phyloP scores from a whole-genome alignment of 1,284 basidiomycete species.

The Ustilago bromivora region DNA sequence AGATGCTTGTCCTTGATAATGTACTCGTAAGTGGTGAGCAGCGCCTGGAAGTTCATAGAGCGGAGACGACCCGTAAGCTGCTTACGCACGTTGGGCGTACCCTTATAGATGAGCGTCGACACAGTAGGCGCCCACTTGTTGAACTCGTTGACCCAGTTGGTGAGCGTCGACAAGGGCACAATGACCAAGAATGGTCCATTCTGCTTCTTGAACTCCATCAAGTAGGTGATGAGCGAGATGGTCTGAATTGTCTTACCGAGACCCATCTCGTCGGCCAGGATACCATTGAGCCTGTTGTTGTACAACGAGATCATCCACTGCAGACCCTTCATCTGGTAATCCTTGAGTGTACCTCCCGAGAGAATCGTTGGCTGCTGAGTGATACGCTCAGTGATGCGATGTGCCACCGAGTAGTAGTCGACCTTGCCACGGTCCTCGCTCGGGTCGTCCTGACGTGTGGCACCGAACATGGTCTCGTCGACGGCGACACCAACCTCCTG shows the following conservation, averaged over 20 bases:
- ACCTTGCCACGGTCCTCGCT: constrained; percentile 77
- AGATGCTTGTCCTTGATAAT: constrained; percentile 70
- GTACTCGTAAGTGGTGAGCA: constrained; percentile 70
- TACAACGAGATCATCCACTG: constrained; percentile 70
- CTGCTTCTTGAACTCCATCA: constrained; percentile 70
- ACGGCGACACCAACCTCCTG: constrained; percentile 72
- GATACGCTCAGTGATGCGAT: constrained; percentile 90
- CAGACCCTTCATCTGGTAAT: constrained; percentile 70
- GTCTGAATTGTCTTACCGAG: constrained; percentile 70
- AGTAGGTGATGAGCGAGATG: constrained; percentile 69
- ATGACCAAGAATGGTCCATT: constrained; percentile 69
- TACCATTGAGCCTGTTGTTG: constrained; percentile 70
- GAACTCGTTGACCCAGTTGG: constrained; percentile 70
- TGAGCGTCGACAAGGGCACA: constrained; percentile 68
- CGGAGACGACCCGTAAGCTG: constrained; percentile 60
- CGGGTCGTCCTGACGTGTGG: constrained; percentile 77
- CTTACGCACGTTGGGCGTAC: constrained; percentile 66
- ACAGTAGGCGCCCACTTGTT: constrained; percentile 69
- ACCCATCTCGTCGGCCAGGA: constrained; percentile 70
- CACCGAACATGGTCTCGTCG: constrained; percentile 90
- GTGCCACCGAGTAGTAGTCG: constrained; percentile 97
- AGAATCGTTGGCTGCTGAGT: constrained; percentile 85
- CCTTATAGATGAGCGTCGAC: constrained; percentile 68
- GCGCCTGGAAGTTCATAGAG: constrained; percentile 67
- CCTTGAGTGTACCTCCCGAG: constrained; percentile 71